Evolutionary conservation across 345 rosid species (phyloP), one percentile per base, ranked within the genome.

Genomic region (Laguncularia racemosa): DNA sequence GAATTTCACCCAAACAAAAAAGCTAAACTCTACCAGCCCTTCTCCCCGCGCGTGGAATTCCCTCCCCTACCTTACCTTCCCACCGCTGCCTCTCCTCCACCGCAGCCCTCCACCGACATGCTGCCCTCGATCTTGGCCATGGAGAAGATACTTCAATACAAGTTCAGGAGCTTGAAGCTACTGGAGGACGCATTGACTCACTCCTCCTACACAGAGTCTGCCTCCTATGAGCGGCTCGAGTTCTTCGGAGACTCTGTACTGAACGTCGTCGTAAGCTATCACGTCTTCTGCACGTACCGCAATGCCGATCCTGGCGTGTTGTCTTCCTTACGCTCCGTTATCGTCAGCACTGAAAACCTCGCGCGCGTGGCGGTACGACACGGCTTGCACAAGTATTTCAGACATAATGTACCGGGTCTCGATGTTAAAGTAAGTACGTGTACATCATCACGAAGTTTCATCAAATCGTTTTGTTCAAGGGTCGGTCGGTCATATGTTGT

Each of bases 261-360:
- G 12, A 76, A 76, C 9, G 62, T 79, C 6, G 95, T 88, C 0
- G 5, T 88, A n/a, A 64, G 72, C 0, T 81, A 73, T 45, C 53
- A 84, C 63, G 15, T 80, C 1, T 91, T 67, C 78, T 59, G 79
- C 8, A 59, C 73, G 2, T 76, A 84, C 72, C 95, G 89, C 5
- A 14, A 46, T 0, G 74, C 82, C 17, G 85, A 82, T 8, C 88
- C 73, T 0, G 87, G 87, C 0, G 65, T 65, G 52, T 63, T 91
- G 38, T 71, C 97, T 40, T 64, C 56, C 13, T 48, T 91, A 26
- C 80, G 95, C 33, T 69, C 95, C 16, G 88, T 85, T 44, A 88
- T 83, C 50, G 67, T 79, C 13, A 82, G 91, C 40, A 91, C 82
- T 3, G 97, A 91, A 81, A 91, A 88, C 55, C 80, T 91, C 46